Evolutionary conservation across 2,329 filamentous ascomycete genomes (phyloP).

Genomic region (Scytalidium lignicola): DNA sequence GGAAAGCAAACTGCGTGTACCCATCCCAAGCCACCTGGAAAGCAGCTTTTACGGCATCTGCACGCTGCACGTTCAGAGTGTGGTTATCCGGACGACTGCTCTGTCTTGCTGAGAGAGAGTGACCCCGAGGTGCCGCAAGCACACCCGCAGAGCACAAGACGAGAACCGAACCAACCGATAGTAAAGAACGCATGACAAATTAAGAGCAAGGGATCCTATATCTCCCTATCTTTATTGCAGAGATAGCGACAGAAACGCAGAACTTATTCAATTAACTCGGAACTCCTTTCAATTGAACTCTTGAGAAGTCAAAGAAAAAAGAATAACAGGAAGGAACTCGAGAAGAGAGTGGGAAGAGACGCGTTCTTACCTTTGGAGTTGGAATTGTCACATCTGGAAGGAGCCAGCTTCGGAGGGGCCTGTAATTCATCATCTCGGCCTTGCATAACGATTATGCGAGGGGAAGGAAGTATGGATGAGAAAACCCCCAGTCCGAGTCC

Average conservation of each 20-base stretch:
- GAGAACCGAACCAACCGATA: constrained; percentile 9
- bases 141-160: constrained; percentile 9
- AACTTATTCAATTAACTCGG: not conserved
- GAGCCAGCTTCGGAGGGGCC: not conserved
- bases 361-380: not conserved
- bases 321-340: not conserved
- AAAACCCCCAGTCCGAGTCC: not conserved
- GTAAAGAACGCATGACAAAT: constrained; percentile 15
- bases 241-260: not conserved
- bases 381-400: not conserved
- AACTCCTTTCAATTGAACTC: not conserved
- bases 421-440: not conserved
- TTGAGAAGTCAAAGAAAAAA: not conserved
- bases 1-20: constrained; percentile 70
- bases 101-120: constrained; percentile 7
- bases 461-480: not conserved
- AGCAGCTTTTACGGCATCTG: constrained; percentile 59
- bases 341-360: not conserved
- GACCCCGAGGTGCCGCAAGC: constrained; percentile 15
- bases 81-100: constrained; percentile 16
- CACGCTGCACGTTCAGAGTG: constrained; percentile 30
- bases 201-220: not conserved
- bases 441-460: not conserved
- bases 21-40: constrained; percentile 69
- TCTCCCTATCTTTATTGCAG: no score